A percentile compares a stretch with the other conserved stretches of the same genome.
These are phyloP conservation scores for Solanum sejunctum DNA, from an alignment of 257 asterid genomes.

Conservation along the genomic window DNA sequence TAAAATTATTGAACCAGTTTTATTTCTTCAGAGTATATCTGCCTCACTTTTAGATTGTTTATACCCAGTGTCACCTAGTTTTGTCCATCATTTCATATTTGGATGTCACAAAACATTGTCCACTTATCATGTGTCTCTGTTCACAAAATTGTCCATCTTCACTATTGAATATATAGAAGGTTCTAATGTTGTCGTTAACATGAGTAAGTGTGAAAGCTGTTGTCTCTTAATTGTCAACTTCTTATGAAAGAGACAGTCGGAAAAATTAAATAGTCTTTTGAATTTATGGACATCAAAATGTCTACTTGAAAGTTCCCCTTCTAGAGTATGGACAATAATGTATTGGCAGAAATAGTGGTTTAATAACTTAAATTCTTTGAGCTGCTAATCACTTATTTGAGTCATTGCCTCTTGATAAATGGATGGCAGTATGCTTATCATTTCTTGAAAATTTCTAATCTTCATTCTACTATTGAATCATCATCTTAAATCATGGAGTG, in stretches of 20 bases:
- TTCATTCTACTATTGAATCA: neutral
- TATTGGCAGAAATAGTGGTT: neutral
- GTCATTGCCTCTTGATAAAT: neutral
- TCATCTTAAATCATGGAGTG: neutral
- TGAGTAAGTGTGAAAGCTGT: neutral
- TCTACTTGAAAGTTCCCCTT: neutral
- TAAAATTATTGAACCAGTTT: slow-evolving; percentile 8
- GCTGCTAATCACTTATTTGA: neutral
- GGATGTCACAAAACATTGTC: neutral
- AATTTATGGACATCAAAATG: neutral
- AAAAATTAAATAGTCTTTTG: neutral
- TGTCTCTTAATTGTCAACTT: neutral
- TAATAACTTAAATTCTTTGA: neutral
- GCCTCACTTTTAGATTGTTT: neutral
- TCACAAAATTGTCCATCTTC: neutral
- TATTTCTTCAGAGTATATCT: neutral
- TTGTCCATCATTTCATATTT: neutral
- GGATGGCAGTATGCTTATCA: neutral
- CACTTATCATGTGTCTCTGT: neutral
- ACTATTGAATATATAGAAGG: neutral
- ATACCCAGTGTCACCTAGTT: neutral
- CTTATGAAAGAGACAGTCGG: neutral
- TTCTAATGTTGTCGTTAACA: neutral
- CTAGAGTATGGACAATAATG: neutral
- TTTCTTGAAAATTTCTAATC: neutral